A percentile compares a stretch with the other conserved stretches of the same genome.
Conservation (phyloP, 208 protist genomes). For the Acanthamoeba healyi region DNA sequence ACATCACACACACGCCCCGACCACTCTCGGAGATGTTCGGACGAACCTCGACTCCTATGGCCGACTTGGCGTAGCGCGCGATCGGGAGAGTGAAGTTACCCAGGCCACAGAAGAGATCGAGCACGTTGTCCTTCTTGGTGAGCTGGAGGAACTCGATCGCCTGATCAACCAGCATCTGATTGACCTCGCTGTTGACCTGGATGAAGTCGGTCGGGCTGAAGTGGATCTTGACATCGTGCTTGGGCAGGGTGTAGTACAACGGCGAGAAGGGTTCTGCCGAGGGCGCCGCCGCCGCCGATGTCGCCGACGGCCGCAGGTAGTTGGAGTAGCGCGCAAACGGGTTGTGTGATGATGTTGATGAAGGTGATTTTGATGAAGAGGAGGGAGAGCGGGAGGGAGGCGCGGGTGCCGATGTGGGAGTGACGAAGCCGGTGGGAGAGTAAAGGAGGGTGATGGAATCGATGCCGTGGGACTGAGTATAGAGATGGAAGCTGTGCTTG, state of each 20-base stretch:
- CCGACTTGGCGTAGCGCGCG: slow-evolving; percentile 22
- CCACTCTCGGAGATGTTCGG: not conserved
- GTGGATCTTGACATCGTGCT: slow-evolving; percentile 47
- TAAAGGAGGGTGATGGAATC: not conserved
- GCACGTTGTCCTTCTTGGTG: slow-evolving; percentile 39
- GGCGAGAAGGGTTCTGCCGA: slow-evolving; percentile 24
- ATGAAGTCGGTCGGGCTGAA: slow-evolving; percentile 57
- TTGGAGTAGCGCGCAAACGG: not conserved
- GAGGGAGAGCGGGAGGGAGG: not conserved
- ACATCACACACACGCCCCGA: not conserved
- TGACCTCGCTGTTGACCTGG: slow-evolving; percentile 46
- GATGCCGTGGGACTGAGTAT: not conserved
- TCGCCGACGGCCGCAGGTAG: not conserved
- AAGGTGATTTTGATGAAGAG: not conserved
- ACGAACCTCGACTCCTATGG: slow-evolving; percentile 13
- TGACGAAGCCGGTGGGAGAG: not conserved
- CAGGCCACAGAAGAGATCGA: slow-evolving; percentile 67
- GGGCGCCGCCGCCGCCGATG: not conserved
- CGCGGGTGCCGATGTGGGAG: not conserved
- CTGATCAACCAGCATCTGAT: slow-evolving; percentile 34
- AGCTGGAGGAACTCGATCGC: slow-evolving; percentile 51
- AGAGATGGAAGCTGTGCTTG: not conserved
- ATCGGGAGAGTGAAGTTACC: slow-evolving; percentile 54
- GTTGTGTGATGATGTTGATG: not conserved
- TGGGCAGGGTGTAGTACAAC: slow-evolving; percentile 56